These are phyloP conservation scores for Aeschynomene evenia DNA, from an alignment of 306 rosid genomes.

Conservation along the genomic window DNA sequence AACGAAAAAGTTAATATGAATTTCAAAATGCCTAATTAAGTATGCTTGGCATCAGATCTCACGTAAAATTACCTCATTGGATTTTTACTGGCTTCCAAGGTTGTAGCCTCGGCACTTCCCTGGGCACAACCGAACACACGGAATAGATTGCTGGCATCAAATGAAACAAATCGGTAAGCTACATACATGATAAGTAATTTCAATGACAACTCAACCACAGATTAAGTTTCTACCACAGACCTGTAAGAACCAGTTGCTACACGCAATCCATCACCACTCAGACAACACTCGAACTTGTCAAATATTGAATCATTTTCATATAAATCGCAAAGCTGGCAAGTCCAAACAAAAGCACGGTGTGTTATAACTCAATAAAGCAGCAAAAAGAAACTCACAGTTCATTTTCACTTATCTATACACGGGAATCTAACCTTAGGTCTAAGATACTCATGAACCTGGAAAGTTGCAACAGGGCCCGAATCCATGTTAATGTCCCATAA, in stretches of 20 bases:
- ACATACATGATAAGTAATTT: not conserved
- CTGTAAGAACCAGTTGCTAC: slow-evolving; percentile 98
- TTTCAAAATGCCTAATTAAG: not conserved
- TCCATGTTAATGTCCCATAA: slow-evolving; percentile 99
- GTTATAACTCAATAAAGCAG: slow-evolving; percentile 21
- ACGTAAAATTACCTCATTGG: slow-evolving; percentile 78
- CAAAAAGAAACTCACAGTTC: slow-evolving; percentile 5
- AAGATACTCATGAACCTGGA: slow-evolving; percentile 93
- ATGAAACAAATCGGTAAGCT: slow-evolving; percentile 25
- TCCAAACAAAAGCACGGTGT: slow-evolving; percentile 20
- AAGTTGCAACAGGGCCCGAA: slow-evolving; percentile 90
- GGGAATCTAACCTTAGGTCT: slow-evolving; percentile 81
- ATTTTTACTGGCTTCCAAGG: slow-evolving; percentile 97
- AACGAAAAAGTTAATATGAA: slow-evolving; percentile 8
- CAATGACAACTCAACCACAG: not conserved
- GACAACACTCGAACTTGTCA: slow-evolving; percentile 94
- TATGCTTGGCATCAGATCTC: slow-evolving; percentile 12
- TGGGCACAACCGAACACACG: slow-evolving; percentile 89
- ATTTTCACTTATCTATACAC: slow-evolving; percentile 8
- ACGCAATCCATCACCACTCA: slow-evolving; percentile 88
- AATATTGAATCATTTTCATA: slow-evolving; percentile 97
- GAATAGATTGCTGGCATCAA: slow-evolving; percentile 80
- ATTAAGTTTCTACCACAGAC: slow-evolving; percentile 42
- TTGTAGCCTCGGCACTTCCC: slow-evolving; percentile 79
- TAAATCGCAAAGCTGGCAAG: slow-evolving; percentile 83